Conservation (phyloP, 2,329 filamentous ascomycete species). For the Pyrenophora tritici-repentis region DNA sequence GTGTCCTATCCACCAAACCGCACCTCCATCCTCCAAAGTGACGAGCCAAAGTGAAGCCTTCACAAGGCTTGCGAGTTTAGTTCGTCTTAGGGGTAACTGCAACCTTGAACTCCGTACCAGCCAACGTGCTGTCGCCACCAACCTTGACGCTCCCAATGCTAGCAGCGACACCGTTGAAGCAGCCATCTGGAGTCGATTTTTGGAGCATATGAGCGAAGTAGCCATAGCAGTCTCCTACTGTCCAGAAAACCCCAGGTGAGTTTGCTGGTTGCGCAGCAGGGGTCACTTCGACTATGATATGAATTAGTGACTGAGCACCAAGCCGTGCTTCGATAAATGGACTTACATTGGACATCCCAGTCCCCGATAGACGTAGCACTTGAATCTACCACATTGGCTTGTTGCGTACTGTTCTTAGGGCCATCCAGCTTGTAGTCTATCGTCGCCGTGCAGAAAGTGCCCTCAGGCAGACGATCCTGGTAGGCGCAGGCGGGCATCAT, state of each 20-base stretch:
- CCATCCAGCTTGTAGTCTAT: slow-evolving; percentile 25
- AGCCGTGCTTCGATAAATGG: background rate
- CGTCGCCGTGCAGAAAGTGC: slow-evolving; percentile 22
- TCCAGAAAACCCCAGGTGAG: slow-evolving; percentile 29
- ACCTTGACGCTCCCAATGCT: slow-evolving; percentile 30
- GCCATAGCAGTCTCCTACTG: slow-evolving; percentile 33
- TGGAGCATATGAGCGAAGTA: slow-evolving; percentile 33
- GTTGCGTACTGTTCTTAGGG: slow-evolving; percentile 22
- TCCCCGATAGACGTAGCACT: slow-evolving; percentile 23
- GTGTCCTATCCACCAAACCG: background rate
- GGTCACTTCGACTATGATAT: slow-evolving; percentile 28
- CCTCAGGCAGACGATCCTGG: slow-evolving; percentile 17
- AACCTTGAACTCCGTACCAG: slow-evolving; percentile 30
- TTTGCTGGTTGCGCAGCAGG: slow-evolving; percentile 22
- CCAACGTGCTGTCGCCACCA: slow-evolving; percentile 27
- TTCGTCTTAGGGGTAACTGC: slow-evolving; percentile 16
- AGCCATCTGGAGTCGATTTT: slow-evolving; percentile 26
- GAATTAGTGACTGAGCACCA: slow-evolving; percentile 8
- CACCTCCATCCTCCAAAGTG: background rate
- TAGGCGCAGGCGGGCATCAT: slow-evolving; percentile 38
- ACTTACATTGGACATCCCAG: slow-evolving; percentile 30
- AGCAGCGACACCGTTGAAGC: slow-evolving; percentile 23
- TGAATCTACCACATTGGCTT: slow-evolving; percentile 21
- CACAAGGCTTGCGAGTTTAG: background rate
- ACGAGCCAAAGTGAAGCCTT: background rate